These are phyloP conservation scores for Coemansia sp. DNA, from an alignment of 192 early-diverging fungal genomes.

Conservation along the genomic window DNA sequence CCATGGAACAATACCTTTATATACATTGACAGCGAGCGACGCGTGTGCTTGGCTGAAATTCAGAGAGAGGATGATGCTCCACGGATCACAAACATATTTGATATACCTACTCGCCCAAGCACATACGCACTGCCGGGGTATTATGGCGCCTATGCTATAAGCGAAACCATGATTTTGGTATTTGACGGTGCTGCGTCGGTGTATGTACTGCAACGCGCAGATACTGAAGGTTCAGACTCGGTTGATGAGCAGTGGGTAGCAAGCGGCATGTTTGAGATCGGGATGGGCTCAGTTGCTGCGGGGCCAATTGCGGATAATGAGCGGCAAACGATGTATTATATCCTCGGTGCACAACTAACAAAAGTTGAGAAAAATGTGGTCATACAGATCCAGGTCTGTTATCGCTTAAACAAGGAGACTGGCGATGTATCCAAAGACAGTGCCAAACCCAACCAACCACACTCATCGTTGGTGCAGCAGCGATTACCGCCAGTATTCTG, in stretches of 20 bases:
- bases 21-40: constrained; percentile 9
- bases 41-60: constrained; percentile 17
- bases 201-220: constrained; percentile 22
- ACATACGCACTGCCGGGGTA: constrained; percentile 31
- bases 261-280: constrained; percentile 28
- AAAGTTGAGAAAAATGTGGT: neutral
- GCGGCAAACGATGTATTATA: constrained; percentile 22
- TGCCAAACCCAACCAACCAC: neutral
- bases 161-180: constrained; percentile 12
- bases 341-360: constrained; percentile 24
- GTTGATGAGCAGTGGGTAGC: constrained; percentile 14
- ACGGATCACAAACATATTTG: constrained; percentile 21
- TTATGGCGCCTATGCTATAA: constrained; percentile 22
- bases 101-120: constrained; percentile 17
- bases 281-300: constrained; percentile 28
- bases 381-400: constrained; percentile 33
- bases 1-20: constrained; percentile 28
- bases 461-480: neutral
- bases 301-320: constrained; percentile 13
- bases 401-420: constrained; percentile 12
- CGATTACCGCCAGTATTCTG: constrained; percentile 21
- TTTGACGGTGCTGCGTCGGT: constrained; percentile 39
- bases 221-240: neutral
- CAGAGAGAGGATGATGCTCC: neutral
- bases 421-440: neutral